A percentile compares a stretch with the other conserved stretches of the same genome.
Conservation (phyloP, 495 filamentous ascomycete genomes). For the Aspergillus ostianus region DNA sequence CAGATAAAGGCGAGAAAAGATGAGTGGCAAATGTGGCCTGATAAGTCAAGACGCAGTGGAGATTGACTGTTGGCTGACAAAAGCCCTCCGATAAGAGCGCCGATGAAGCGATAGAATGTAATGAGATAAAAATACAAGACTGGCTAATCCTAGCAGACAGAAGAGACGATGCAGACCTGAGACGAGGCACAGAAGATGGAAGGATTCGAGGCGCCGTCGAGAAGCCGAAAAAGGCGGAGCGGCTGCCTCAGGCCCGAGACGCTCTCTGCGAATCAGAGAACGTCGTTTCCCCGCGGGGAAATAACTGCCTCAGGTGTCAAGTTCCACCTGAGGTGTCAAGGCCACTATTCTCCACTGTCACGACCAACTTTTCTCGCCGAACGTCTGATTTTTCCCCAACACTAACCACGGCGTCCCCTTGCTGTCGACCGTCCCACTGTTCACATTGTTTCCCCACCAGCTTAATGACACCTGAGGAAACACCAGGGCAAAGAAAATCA, state of each 20-base stretch:
- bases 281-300: constrained; percentile 4
- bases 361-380: constrained; percentile 17
- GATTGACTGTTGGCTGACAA: neutral
- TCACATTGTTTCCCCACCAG: constrained; percentile 77
- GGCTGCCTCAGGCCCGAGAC: neutral
- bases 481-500: constrained; percentile 79
- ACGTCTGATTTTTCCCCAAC: constrained; percentile 16
- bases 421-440: constrained; percentile 35
- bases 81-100: neutral
- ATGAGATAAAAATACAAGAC: neutral
- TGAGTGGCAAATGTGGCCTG: constrained; percentile 2
- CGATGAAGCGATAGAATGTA: neutral
- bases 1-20: neutral
- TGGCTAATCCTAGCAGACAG: constrained; percentile 1
- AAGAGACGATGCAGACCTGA: neutral
- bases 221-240: neutral
- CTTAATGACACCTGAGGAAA: constrained; percentile 64
- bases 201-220: neutral
- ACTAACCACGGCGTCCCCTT: constrained; percentile 19
- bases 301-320: constrained; percentile 4
- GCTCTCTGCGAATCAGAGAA: constrained; percentile 5
- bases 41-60: neutral
- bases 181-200: neutral
- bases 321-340: too few relatives aligned
- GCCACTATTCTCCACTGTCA: too few relatives aligned